phyloP scores from a whole-genome alignment of 257 asterid genomes.

The Sherardia arvensis region DNA sequence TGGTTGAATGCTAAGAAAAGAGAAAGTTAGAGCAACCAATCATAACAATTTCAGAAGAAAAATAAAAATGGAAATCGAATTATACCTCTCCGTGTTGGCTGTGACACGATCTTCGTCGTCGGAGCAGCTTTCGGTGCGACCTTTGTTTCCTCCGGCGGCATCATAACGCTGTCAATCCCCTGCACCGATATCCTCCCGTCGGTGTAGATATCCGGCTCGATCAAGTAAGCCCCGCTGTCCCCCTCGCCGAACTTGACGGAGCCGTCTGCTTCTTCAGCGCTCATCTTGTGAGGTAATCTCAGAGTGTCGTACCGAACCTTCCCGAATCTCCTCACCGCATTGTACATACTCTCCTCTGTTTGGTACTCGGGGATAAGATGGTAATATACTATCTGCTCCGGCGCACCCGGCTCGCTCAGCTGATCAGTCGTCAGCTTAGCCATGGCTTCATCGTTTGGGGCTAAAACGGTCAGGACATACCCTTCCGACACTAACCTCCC shows the following conservation, averaged over 20 bases:
- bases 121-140: constrained; percentile 36
- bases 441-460: constrained; percentile 97
- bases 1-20: neutral
- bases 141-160: constrained; percentile 54
- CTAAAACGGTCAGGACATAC: constrained; percentile 67
- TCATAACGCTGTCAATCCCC: constrained; percentile 75
- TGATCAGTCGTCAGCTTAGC: constrained; percentile 82
- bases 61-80: neutral
- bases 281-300: constrained; percentile 74
- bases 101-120: constrained; percentile 38
- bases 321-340: constrained; percentile 82
- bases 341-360: constrained; percentile 95
- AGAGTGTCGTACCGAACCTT: constrained; percentile 69
- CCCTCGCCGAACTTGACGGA: constrained; percentile 74
- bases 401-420: constrained; percentile 84
- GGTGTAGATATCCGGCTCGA: constrained; percentile 89
- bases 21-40: neutral
- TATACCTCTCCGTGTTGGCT: constrained; percentile 55
- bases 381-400: constrained; percentile 88
- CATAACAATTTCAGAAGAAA: neutral
- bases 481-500: constrained; percentile 87
- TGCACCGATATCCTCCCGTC: constrained; percentile 96
- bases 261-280: constrained; percentile 93
- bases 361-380: constrained; percentile 87
- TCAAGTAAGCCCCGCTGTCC: constrained; percentile 61